Conservation (phyloP, 2,329 filamentous ascomycete species). For the Alternaria infectoria region DNA sequence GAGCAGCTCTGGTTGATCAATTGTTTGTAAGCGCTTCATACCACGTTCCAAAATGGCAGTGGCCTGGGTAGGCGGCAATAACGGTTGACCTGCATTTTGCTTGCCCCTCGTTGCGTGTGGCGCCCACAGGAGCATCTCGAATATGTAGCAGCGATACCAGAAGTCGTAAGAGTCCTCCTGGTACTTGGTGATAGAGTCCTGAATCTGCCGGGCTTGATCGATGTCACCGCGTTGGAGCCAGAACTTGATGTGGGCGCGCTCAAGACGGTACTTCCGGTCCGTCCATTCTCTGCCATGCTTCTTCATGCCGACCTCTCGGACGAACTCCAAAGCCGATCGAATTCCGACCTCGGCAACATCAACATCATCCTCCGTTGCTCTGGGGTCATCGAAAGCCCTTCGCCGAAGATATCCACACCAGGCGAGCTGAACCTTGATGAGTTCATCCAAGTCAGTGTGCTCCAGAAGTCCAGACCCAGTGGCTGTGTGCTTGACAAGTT, state of each 20-base stretch:
- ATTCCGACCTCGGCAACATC: constrained; percentile 92
- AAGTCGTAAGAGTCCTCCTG: constrained; percentile 86
- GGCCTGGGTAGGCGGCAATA: constrained; percentile 70
- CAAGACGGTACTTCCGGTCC: constrained; percentile 85
- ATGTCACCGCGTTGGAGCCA: constrained; percentile 81
- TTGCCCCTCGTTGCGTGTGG: constrained; percentile 61
- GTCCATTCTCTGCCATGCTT: constrained; percentile 77
- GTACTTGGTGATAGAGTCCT: constrained; percentile 72
- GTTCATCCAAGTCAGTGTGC: constrained; percentile 82
- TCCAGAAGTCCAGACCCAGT: constrained; percentile 86
- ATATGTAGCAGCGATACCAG: constrained; percentile 90
- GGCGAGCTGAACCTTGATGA: constrained; percentile 88
- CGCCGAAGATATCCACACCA: constrained; percentile 96
- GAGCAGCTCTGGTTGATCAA: constrained; percentile 80
- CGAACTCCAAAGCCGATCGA: constrained; percentile 82
- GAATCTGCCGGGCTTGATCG: constrained; percentile 77
- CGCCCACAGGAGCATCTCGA: constrained; percentile 81
- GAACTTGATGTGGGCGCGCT: constrained; percentile 91
- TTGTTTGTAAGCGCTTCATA: constrained; percentile 61
- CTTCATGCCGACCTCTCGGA: constrained; percentile 77
- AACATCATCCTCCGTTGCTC: constrained; percentile 74
- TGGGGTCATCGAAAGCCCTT: constrained; percentile 74
- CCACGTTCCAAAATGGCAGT: constrained; percentile 79
- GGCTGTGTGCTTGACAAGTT: constrained; percentile 88
- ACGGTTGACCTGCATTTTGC: constrained; percentile 55